Evolutionary conservation across 2,329 filamentous ascomycete species (phyloP).

Genomic region (Aspergillus sp.): DNA sequence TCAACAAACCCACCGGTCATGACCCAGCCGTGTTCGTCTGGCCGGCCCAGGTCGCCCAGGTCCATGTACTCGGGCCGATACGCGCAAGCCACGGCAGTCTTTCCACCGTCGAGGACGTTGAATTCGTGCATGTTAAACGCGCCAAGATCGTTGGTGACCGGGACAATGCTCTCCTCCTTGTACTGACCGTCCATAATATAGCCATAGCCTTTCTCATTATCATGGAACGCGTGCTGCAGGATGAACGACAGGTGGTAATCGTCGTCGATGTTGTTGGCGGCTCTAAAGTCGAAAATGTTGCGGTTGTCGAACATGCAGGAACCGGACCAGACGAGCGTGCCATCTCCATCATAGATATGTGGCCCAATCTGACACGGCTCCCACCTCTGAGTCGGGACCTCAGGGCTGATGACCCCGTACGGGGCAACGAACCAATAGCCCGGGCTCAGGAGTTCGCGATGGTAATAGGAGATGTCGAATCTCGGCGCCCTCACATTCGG

Average conservation of each 20-base stretch:
- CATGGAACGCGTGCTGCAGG: conserved; percentile 21
- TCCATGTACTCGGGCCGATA: conserved; percentile 15
- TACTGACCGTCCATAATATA: conserved; percentile 42
- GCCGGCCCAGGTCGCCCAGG: conserved; percentile 22
- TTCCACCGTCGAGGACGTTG: conserved; percentile 27
- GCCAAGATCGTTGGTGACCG: conserved; percentile 16
- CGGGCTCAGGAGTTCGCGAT: conserved; percentile 22
- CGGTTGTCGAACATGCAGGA: conserved; percentile 39
- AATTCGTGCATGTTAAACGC: conserved; percentile 36
- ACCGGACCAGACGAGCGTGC: conserved; percentile 42
- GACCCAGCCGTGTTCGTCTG: conserved; percentile 22
- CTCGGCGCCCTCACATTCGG: conserved; percentile 16
- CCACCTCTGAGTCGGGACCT: conserved; percentile 16
- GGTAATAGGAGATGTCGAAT: conserved; percentile 19
- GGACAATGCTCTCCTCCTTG: conserved; percentile 33
- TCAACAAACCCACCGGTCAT: conserved; percentile 30
- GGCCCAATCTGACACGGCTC: conserved; percentile 39
- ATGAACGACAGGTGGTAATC: conserved; percentile 41
- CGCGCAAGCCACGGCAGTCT: conserved; percentile 23
- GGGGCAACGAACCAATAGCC: conserved; percentile 44
- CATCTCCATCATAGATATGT: conserved; percentile 42
- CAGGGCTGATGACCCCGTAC: conserved; percentile 23
- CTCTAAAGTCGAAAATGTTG: conserved; percentile 40
- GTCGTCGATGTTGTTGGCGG: conserved; percentile 36
- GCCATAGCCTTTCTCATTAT: conserved; percentile 37